Percentiles rank a stretch among this genome's conserved stretches.
Conservation (phyloP, 208 protist species). For the Phytomonas sp. region DNA sequence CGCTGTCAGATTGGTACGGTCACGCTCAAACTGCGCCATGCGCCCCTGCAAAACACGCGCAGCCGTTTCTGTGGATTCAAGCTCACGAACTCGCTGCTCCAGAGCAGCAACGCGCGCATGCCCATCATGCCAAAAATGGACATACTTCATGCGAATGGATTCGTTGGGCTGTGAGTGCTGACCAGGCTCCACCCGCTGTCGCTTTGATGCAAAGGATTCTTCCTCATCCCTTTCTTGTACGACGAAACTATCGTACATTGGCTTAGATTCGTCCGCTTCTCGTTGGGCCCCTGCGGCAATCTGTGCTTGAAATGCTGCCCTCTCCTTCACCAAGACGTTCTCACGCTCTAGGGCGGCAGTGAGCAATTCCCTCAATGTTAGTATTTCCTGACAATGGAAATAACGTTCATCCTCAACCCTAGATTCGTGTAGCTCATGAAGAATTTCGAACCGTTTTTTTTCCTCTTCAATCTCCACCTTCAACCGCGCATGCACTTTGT, state of each 20-base stretch:
- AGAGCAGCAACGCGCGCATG: slow-evolving; percentile 39
- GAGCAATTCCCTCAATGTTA: neutral
- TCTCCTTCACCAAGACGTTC: slow-evolving; percentile 11
- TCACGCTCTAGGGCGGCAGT: slow-evolving; percentile 17
- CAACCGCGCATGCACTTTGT: slow-evolving; percentile 12
- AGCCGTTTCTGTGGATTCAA: slow-evolving; percentile 27
- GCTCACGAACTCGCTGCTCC: slow-evolving; percentile 26
- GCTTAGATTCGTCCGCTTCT: slow-evolving; percentile 17
- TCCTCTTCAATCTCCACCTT: slow-evolving; percentile 10
- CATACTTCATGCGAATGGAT: slow-evolving; percentile 48
- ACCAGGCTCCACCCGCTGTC: slow-evolving; percentile 34
- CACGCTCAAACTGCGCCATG: slow-evolving; percentile 44
- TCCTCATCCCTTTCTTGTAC: slow-evolving; percentile 8
- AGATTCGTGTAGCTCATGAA: neutral
- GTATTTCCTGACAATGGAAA: neutral
- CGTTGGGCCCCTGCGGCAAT: slow-evolving; percentile 23
- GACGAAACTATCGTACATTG: slow-evolving; percentile 10
- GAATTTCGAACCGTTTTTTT: neutral
- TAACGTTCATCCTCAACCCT: neutral
- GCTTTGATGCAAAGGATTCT: slow-evolving; percentile 24
- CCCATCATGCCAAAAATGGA: slow-evolving; percentile 67
- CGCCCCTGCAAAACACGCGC: slow-evolving; percentile 37
- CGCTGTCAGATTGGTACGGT: slow-evolving; percentile 22
- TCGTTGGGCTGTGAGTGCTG: slow-evolving; percentile 25
- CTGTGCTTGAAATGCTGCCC: slow-evolving; percentile 15